Base-by-base conservation (phyloP, 2,329 filamentous ascomycete genomes). In the Penicillium sp. region DNA sequence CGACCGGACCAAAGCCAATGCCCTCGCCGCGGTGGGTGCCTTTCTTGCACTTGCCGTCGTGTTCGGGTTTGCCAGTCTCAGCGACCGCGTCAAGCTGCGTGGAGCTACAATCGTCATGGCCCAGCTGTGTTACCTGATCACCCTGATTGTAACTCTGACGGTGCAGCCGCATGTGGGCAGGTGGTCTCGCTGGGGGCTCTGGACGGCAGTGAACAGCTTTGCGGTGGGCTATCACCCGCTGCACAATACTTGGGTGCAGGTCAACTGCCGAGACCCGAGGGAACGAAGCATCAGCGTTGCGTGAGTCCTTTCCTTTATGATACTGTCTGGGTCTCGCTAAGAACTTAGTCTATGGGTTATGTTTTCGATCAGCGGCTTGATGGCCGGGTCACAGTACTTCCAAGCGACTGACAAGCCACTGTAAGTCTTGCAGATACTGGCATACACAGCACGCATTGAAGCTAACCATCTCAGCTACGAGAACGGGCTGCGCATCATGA, bases 141-240 rank as follows among this genome's bases (percentile, higher is more conserved):
- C 72, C 0, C 65, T 82, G 3, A 67, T 81, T 18, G 65, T 79
- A 0, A 64, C 75, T 0, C 71, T 73, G 9, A 64, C 65, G 5
- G 62, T 76, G 0, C 77, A 81, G 52, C 71, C 75, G 0, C 68
- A 73, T 47, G 74, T 77, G 0, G 74, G 75, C 0, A 76, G 72
- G 59, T 82, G 80, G 80, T 73, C 72, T 7, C 72, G 74, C 11
- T 80, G 77, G 69, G 78, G 73, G 0, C 65, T 83, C 5, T 82
- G 79, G 80, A 82, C 80, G 3, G 69, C 71, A 0, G 72, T 81
- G 3, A 82, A 82, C 63, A 68, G 68, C 1, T 74, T 82, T 38
- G 78, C 79, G 0, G 80, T 82, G 8, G 77, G 79, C 0, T 82
- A 82, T 59, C 80, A 82, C 63, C 79, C 79, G 0, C 71, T 79